A percentile compares a stretch with the other conserved stretches of the same genome.
Conservation (phyloP, 768 basidiomycete species). For the Tylopilus felleus region DNA sequence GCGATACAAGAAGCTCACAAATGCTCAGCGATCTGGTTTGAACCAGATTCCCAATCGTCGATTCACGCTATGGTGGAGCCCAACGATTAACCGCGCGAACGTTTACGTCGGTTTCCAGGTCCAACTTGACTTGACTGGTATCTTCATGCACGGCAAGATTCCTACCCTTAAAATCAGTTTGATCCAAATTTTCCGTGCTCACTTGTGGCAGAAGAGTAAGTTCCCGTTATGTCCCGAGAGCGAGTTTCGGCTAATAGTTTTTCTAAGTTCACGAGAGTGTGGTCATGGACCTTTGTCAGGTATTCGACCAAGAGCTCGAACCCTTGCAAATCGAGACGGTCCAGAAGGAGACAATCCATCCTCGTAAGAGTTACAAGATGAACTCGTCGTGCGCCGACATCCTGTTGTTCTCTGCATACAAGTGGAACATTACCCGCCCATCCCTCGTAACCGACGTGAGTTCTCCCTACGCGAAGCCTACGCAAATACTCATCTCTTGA, state of each 20-base stretch:
- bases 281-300: conserved; percentile 96
- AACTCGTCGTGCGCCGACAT: conserved; percentile 99
- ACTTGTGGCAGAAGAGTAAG: conserved; percentile 99
- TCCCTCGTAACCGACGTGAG: conserved; percentile 90
- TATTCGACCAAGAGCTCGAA: conserved; percentile 98
- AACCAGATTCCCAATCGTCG: conserved; percentile 99
- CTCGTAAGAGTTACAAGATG: conserved; percentile 99
- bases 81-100: conserved; percentile 98
- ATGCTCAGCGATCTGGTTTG: conserved; percentile 96
- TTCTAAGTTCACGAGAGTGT: conserved; percentile 80
- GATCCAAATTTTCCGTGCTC: conserved; percentile 99
- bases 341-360: conserved; percentile 99
- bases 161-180: conserved; percentile 97
- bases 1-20: conserved; percentile 95
- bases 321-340: conserved; percentile 98
- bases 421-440: conserved; percentile 98
- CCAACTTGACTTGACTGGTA: conserved; percentile 95
- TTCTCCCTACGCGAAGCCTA: conserved; percentile 1
- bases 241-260: conserved; percentile 7
- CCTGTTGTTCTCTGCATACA: conserved; percentile 92
- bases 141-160: conserved; percentile 99
- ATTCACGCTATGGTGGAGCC: conserved; percentile 99
- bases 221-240: conserved; percentile 24
- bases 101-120: conserved; percentile 99
- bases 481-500: conserved; percentile 9